Evolutionary conservation across 2,329 filamentous ascomycete genomes (phyloP), one percentile per base, ranked within the genome.

Genomic region (Pseudonectria foliicola): DNA sequence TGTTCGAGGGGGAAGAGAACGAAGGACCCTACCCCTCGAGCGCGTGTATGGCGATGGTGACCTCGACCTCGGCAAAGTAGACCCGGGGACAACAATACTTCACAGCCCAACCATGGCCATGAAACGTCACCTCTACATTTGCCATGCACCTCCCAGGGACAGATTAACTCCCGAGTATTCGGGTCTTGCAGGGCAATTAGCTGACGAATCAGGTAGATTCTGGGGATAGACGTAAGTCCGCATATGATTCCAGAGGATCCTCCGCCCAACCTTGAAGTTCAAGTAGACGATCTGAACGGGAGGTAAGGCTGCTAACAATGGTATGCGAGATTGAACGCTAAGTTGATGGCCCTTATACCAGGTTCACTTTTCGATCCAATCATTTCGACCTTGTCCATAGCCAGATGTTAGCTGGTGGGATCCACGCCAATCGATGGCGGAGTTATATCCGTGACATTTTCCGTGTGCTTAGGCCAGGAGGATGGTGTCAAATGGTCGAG

Each of bases 401-500:
- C 48, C 77, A 80, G 46, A 71, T 83, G 60, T 66, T 86, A 57
- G 68, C 74, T 45, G 77, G 77, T 14, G 87, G 85, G 0, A 84
- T 94, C 49, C 71, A 89, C 51, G 64, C 68, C 38, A 64, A 70
- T 42, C 73, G 86, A 56, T 95, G 89, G 89, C 61, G 66, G 36
- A 70, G 71, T 23, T 95, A 93, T 59, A 60, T 94, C 44, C 67
- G 70, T 47, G 89, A 95, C 48, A 83, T 94, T 40, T 74, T 77
- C 45, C 71, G 76, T 14, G 71, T 87, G 8, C 64, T 89, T 43
- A 81, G 77, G 33, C 81, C 79, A 6, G 82, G 80, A 3, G 88
- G 89, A 2, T 95, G 87, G 86, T 73, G 84, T 39, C 87, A 95
- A 54, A 80, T 94, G 72, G 75, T 85, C n/a, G 89, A 95, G 54